Percentiles rank a stretch among this genome's conserved stretches.
Conservation (phyloP, 78 protist genomes). For the Polysphondylium violaceum region DNA sequence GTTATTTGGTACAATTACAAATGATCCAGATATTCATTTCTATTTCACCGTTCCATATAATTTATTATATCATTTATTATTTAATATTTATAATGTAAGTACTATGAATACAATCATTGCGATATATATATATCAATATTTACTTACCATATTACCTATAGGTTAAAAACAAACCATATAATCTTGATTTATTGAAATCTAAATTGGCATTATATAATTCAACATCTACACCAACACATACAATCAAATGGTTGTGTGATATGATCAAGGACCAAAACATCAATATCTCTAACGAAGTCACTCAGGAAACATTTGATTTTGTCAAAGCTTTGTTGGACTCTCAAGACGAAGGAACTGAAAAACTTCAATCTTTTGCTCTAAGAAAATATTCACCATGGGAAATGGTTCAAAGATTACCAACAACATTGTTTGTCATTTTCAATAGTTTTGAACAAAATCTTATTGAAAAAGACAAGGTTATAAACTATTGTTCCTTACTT, state of each 20-base stretch:
- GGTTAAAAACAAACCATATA: constrained; percentile 57
- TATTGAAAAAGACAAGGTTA: background rate
- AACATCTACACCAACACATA: background rate
- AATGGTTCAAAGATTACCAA: constrained; percentile 31
- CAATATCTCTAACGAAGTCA: background rate
- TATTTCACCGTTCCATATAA: constrained; percentile 52
- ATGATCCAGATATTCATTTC: constrained; percentile 10
- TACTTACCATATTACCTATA: background rate
- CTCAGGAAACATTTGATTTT: background rate
- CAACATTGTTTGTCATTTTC: constrained; percentile 9
- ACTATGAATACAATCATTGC: background rate
- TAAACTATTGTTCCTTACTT: background rate
- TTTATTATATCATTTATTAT: constrained; percentile 20
- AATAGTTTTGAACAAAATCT: constrained; percentile 35
- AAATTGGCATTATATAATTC: background rate
- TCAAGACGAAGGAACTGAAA: constrained; percentile 8
- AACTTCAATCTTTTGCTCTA: background rate
- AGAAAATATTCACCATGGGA: constrained; percentile 65
- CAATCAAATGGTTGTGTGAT: constrained; percentile 42
- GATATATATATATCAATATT: too few species aligned
- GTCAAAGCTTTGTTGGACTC: constrained; percentile 15
- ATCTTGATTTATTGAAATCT: constrained; percentile 47
- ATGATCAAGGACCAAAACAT: constrained; percentile 21
- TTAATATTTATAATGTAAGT: constrained; percentile 49
- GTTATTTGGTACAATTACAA: background rate